These are phyloP conservation scores for Geotrichum klebahnii DNA, from an alignment of 1,139 yeast genomes.

Conservation along the genomic window DNA sequence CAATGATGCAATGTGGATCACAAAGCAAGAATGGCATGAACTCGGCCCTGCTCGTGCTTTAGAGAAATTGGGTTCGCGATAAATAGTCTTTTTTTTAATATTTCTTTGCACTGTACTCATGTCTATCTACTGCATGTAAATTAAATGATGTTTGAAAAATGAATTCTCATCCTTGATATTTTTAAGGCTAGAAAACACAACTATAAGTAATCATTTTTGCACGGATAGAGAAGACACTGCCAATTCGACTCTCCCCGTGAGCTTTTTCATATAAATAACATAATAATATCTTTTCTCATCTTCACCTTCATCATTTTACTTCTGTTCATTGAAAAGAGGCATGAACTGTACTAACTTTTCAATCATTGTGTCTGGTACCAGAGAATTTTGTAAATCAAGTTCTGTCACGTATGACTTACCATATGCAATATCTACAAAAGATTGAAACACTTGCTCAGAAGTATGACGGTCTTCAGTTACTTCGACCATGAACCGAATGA, in stretches of 20 bases:
- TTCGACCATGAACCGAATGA: slow-evolving; percentile 41
- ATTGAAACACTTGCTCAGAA: slow-evolving; percentile 40
- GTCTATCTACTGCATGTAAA: background rate
- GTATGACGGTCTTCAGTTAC: slow-evolving; percentile 42
- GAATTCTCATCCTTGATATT: background rate
- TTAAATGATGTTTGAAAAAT: background rate
- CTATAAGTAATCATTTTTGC: no score
- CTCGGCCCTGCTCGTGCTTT: slow-evolving; percentile 76
- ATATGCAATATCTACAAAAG: slow-evolving; percentile 41
- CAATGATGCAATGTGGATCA: slow-evolving; percentile 96
- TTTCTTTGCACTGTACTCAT: slow-evolving; percentile 4
- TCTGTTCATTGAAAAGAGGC: slow-evolving; percentile 32
- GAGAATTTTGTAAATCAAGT: slow-evolving; percentile 38
- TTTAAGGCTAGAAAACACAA: background rate
- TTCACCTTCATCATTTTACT: slow-evolving; percentile 25
- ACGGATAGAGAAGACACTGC: background rate
- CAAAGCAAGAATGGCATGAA: slow-evolving; percentile 96
- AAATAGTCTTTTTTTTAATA: no score
- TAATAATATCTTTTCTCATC: slow-evolving; percentile 36
- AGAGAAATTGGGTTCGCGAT: slow-evolving; percentile 89
- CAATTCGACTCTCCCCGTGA: slow-evolving; percentile 16
- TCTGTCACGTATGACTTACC: slow-evolving; percentile 42
- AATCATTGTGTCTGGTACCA: slow-evolving; percentile 37
- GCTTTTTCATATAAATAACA: slow-evolving; percentile 32
- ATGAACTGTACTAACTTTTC: slow-evolving; percentile 35